phyloP scores from a whole-genome alignment of 306 rosid species.

The Cucurbita argyrosperma region DNA sequence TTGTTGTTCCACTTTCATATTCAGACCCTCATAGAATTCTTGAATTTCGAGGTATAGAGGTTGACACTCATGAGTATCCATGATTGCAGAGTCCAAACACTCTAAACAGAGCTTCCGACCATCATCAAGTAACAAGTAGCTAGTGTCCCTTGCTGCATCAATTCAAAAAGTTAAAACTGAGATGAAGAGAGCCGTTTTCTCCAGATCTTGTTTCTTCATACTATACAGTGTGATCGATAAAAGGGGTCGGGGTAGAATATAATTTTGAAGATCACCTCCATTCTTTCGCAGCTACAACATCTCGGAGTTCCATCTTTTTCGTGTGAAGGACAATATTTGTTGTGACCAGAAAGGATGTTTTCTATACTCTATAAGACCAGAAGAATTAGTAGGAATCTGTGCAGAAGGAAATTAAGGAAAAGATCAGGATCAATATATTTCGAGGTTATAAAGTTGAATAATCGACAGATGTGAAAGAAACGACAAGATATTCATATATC shows the following conservation, averaged over 20 bases:
- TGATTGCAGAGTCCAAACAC: slow-evolving; percentile 87
- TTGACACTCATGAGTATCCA: slow-evolving; percentile 97
- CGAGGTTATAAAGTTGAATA: background rate
- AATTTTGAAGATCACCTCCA: slow-evolving; percentile 48
- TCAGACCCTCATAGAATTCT: slow-evolving; percentile 83
- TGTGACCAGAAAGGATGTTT: slow-evolving; percentile 96
- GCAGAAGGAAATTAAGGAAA: slow-evolving; percentile 5
- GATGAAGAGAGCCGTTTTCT: background rate
- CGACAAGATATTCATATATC: background rate
- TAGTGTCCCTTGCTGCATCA: slow-evolving; percentile 65
- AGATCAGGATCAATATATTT: background rate
- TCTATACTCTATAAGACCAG: slow-evolving; percentile 83
- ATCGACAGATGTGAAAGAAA: background rate
- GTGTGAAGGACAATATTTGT: slow-evolving; percentile 88
- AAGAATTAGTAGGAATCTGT: slow-evolving; percentile 78
- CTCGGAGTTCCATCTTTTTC: slow-evolving; percentile 89
- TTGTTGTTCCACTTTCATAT: slow-evolving; percentile 97
- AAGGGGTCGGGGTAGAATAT: background rate
- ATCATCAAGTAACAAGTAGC: slow-evolving; percentile 77
- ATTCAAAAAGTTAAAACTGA: slow-evolving; percentile 11
- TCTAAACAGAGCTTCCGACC: slow-evolving; percentile 89
- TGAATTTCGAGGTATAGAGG: slow-evolving; percentile 96
- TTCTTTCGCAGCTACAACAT: slow-evolving; percentile 98
- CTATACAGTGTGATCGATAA: background rate
- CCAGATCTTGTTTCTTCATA: background rate